Base-by-base conservation (phyloP, 805 yeast species). In the Yamadazyma olivae region DNA sequence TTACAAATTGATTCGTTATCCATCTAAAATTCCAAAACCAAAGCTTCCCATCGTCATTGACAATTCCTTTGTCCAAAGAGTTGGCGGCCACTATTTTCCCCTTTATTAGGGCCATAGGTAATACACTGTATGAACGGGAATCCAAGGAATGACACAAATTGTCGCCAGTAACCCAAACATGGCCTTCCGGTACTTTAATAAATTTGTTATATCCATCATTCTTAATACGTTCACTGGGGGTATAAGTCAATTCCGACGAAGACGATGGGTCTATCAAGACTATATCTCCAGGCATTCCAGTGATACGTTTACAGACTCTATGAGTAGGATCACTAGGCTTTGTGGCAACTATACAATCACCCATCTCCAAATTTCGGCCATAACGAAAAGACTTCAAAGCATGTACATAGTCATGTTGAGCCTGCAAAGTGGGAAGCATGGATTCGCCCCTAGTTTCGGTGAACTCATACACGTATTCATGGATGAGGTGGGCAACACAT, bases 121-220 rank as follows among this genome's bases (percentile, higher is more conserved):
- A 64, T n/a, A 82, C 87, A 25, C 90, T 85, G 54, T 93, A 93
- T 0, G 87, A 77, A 46, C 99, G 68, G 4, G 96, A 87, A 51
- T 93, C 99, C 32, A 90, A 64, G 15, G 96, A 86, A 46, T 82
- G 88, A 18, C 87, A 74, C 39, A 91, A 60, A 53, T 93, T 93
- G 53, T 93, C 99, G 2, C 99, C 99, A 0, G 97, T 88, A 3
- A 90, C 82, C 98, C 98, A 93, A 32, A 87, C 85, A 59, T 93
- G 99, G 2, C 99, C 99, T 46, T 81, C 77, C 1, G 99, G 99
- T 0, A 93, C 90, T 38, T 66, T 70, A 6, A 91, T 79, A 56
- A 69, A 87, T 38, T 76, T 74, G 51, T 75, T 69, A 44, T 54
- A 68, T 6, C 71, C 73, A 42, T 69, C 73, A 36, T 67, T 55